phyloP scores from a whole-genome alignment of 495 filamentous ascomycete species.

The Podospora australis region DNA sequence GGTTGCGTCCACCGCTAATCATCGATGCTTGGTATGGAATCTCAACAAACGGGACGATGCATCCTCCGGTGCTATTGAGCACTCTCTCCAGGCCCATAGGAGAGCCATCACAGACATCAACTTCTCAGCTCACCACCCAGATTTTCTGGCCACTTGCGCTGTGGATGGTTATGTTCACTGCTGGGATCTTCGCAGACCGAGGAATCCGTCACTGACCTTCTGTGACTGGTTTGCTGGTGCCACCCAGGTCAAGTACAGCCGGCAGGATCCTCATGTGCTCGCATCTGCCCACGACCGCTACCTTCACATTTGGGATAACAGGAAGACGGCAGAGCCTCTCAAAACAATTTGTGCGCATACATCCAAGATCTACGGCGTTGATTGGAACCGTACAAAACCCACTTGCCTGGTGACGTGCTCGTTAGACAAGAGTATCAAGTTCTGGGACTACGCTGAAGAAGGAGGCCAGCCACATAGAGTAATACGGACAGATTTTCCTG shows the following conservation, averaged over 20 bases:
- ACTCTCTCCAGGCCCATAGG: conserved; percentile 82
- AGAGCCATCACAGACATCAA: conserved; percentile 96
- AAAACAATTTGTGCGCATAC: conserved; percentile 80
- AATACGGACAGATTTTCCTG: conserved; percentile 76
- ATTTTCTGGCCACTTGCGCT: conserved; percentile 81
- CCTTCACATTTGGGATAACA: conserved; percentile 84
- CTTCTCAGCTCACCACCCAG: conserved; percentile 87
- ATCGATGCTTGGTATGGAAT: conserved; percentile 95
- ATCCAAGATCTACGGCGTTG: conserved; percentile 95
- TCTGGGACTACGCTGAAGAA: conserved; percentile 74
- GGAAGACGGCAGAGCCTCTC: conserved; percentile 71
- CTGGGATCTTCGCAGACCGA: conserved; percentile 79
- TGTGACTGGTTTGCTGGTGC: conserved; percentile 94
- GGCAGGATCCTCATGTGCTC: conserved; percentile 75
- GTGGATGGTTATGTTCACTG: conserved; percentile 91
- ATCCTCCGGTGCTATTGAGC: conserved; percentile 68
- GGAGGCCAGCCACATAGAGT: conserved; percentile 62
- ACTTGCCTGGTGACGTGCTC: conserved; percentile 79
- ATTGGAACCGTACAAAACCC: conserved; percentile 77
- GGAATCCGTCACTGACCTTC: conserved; percentile 71
- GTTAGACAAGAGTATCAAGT: conserved; percentile 85
- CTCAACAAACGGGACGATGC: conserved; percentile 66
- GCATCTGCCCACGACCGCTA: conserved; percentile 86
- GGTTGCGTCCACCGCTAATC: conserved; percentile 91
- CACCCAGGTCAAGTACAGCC: conserved; percentile 93